These are phyloP conservation scores for Acacia acuminata DNA, from an alignment of 306 rosid genomes.

Conservation along the genomic window DNA sequence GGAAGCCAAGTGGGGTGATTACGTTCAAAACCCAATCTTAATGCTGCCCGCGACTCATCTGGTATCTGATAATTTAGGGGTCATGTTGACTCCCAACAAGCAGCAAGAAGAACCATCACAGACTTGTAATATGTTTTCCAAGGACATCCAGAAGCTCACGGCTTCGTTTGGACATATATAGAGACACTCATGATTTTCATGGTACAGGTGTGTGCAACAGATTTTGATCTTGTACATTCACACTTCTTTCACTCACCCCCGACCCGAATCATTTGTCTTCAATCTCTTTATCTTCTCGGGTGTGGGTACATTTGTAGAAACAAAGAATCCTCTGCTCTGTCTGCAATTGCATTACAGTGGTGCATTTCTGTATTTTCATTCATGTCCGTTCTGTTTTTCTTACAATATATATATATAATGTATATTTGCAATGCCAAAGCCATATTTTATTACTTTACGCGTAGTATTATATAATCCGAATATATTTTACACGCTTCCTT, in stretches of 20 bases:
- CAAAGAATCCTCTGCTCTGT: conserved; percentile 36
- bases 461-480: background rate
- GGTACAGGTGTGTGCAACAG: conserved; percentile 40
- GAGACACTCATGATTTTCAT: conserved; percentile 24
- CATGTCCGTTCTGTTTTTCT: background rate
- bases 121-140: conserved; percentile 32
- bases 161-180: conserved; percentile 56
- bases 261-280: conserved; percentile 39
- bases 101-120: conserved; percentile 41
- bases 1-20: conserved; percentile 48
- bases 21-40: conserved; percentile 46
- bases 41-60: conserved; percentile 44
- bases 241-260: conserved; percentile 25
- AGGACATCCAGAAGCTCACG: conserved; percentile 46
- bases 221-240: conserved; percentile 42
- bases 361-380: conserved; percentile 37
- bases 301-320: conserved; percentile 42
- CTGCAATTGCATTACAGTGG: conserved; percentile 33
- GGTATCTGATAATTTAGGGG: conserved; percentile 39
- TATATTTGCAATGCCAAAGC: background rate
- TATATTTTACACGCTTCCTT: background rate
- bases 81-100: conserved; percentile 42
- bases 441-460: conserved; percentile 22
- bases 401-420: background rate
- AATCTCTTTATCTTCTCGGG: conserved; percentile 23